phyloP scores from a whole-genome alignment of 1,284 basidiomycete species.

The Trametes polyzona region DNA sequence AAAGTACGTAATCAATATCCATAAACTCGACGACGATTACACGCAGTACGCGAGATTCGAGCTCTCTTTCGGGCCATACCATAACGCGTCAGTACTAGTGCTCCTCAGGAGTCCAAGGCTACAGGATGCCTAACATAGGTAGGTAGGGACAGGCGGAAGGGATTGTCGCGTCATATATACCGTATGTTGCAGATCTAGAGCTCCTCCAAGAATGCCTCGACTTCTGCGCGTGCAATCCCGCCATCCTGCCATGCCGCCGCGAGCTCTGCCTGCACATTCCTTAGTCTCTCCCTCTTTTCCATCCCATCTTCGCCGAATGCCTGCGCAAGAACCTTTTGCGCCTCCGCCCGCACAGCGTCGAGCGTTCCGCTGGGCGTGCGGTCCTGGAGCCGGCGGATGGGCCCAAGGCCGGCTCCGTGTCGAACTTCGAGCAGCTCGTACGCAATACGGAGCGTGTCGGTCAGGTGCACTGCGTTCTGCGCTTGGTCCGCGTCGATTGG shows the following conservation, averaged over 20 bases:
- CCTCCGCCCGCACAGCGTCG: neutral
- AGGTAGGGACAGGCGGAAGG: too few relatives aligned
- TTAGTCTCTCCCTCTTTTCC: neutral
- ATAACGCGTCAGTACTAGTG: too few relatives aligned
- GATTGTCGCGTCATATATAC: too few relatives aligned
- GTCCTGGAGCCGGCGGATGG: constrained; percentile 22
- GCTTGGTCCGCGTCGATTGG: constrained; percentile 32
- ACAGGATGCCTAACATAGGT: too few relatives aligned
- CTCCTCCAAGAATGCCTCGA: constrained; percentile 8
- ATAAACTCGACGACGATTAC: too few relatives aligned
- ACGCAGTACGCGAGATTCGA: too few relatives aligned
- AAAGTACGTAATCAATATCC: too few relatives aligned
- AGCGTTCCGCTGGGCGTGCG: neutral
- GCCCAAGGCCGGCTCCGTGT: constrained; percentile 23
- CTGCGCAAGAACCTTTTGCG: neutral
- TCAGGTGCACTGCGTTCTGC: constrained; percentile 22
- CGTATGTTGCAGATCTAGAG: too few relatives aligned
- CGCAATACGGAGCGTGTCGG: constrained; percentile 24
- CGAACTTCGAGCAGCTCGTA: constrained; percentile 31
- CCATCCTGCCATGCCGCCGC: neutral
- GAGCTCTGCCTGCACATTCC: neutral
- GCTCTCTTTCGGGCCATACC: too few relatives aligned
- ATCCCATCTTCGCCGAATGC: neutral
- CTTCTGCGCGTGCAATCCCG: neutral
- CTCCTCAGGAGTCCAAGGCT: too few relatives aligned